phyloP scores from a whole-genome alignment of 352 stramenopile species.

The Ochromonadaceae sp. region DNA sequence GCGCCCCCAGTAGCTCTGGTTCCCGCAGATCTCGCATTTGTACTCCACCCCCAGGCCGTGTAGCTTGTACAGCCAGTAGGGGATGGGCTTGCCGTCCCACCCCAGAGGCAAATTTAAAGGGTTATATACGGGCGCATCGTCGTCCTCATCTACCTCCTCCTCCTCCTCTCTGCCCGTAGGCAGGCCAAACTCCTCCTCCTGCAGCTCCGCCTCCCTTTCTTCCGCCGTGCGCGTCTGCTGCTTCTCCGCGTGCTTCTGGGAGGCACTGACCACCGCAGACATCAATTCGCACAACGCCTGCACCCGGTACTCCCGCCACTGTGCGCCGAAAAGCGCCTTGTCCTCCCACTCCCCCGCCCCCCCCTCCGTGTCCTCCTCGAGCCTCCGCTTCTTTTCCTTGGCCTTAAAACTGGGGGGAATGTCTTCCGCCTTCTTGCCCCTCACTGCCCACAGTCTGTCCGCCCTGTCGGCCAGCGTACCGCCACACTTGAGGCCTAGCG shows the following conservation, averaged over 20 bases:
- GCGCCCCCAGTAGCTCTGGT: conserved; percentile 90
- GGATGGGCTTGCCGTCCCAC: conserved; percentile 98
- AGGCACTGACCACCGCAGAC: conserved; percentile 37
- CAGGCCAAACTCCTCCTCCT: conserved; percentile 46
- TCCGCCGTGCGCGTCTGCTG: conserved; percentile 50
- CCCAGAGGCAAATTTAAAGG: conserved; percentile 92
- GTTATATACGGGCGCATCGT: conserved; percentile 96
- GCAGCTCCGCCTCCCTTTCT: conserved; percentile 51
- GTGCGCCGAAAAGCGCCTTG: not conserved
- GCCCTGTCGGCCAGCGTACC: conserved; percentile 74
- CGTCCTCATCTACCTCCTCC: conserved; percentile 62
- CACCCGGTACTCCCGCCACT: conserved; percentile 1
- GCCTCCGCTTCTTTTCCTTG: conserved; percentile 28
- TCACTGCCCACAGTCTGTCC: conserved; percentile 68
- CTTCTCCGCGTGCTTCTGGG: conserved; percentile 44
- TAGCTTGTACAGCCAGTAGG: conserved; percentile 99
- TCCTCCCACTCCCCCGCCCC: not conserved
- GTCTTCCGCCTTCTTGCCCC: conserved; percentile 69
- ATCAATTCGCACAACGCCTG: conserved; percentile 27
- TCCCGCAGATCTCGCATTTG: conserved; percentile 98
- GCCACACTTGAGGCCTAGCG: conserved; percentile 85
- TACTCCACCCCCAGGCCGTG: conserved; percentile 95
- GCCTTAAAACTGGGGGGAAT: conserved; percentile 52
- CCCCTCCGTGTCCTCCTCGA: conserved; percentile 13
- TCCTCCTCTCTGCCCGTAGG: conserved; percentile 31